Percentiles rank a stretch among this genome's conserved stretches.
Evolutionary conservation across 352 stramenopile species (phyloP).

Genomic region (Phytophthora melonis): DNA sequence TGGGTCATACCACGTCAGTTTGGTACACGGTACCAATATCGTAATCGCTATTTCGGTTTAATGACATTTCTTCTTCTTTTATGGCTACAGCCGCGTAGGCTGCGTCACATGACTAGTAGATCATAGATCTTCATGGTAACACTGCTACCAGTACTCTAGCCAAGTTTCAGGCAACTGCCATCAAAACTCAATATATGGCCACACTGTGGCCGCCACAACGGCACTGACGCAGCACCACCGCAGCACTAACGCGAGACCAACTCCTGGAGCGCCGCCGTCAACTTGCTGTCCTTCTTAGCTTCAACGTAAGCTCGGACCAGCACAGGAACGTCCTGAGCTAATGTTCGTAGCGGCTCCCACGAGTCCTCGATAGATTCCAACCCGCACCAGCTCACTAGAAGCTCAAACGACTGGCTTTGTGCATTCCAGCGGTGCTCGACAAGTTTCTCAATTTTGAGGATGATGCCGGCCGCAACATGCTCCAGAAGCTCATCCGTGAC

Average conservation of each 20-base stretch:
- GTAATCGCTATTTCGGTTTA: too few relatives aligned
- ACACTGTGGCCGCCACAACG: neutral
- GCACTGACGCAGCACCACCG: neutral
- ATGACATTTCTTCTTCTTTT: too few relatives aligned
- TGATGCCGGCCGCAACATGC: too few relatives aligned
- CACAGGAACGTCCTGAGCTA: neutral
- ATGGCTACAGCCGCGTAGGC: too few relatives aligned
- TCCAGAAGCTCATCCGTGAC: neutral
- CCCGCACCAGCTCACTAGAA: slow-evolving; percentile 15
- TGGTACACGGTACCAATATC: too few relatives aligned
- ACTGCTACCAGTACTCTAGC: too few relatives aligned
- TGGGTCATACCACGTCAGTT: too few relatives aligned
- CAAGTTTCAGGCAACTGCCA: neutral
- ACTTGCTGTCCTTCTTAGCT: neutral
- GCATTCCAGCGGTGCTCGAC: too few relatives aligned
- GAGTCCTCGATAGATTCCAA: slow-evolving; percentile 17
- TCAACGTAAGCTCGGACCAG: neutral
- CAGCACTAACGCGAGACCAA: neutral
- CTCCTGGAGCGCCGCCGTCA: neutral
- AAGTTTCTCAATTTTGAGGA: too few relatives aligned
- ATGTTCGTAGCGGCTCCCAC: slow-evolving; percentile 6
- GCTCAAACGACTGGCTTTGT: neutral
- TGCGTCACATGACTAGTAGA: too few relatives aligned
- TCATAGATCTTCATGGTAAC: too few relatives aligned
- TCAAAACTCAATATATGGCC: neutral